Evolutionary conservation across 2,329 filamentous ascomycete species (phyloP), one percentile per base, ranked within the genome.

Genomic region (Seiridium unicorne): DNA sequence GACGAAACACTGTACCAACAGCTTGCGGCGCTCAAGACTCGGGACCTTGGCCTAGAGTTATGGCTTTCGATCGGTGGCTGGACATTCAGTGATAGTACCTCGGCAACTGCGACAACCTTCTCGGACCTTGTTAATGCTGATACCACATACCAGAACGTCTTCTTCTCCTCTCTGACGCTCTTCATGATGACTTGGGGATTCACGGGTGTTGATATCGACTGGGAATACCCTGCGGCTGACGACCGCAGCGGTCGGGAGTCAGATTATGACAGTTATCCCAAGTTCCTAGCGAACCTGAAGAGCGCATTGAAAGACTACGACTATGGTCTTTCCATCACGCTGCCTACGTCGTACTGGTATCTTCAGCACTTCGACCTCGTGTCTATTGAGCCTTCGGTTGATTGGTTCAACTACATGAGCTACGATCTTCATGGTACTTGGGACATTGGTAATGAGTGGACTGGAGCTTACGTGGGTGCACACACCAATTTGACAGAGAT

Each of bases 401-500:
- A 80, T 59, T 79, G 68, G 63, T 73, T 79, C 63, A 81, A 79
- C 59, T 44, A 81, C n/a, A 77, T 81, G 71, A 70, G 71, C 0
- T 81, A 81, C 61, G 77, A 82, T 60, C n/a, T 74, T 2, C 68
- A 81, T 60, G 78, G 79, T 0, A 55, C 68, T 1, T 79, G 74
- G 75, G 77, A 79, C 59, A 13, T 57, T 1, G 40, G 64, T 0
- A 70, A 55, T 61, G 72, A 69, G 62, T 73, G 53, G 1, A 73
- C 70, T 11, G 75, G 75, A 0, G 38, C 63, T 4, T 63, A 68
- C 8, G 68, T 78, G 9, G 65, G 71, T 9, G 65, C 68, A 0
- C 78, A 82, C 58, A 79, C 79, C 0, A 80, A 82, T 62, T 58
- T 81, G 1, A 78, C 77, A 4, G 77, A 81, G 63, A 81, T 81